These are phyloP conservation scores for Penicillium lagena DNA, from an alignment of 495 filamentous ascomycete genomes.

Conservation along the genomic window DNA sequence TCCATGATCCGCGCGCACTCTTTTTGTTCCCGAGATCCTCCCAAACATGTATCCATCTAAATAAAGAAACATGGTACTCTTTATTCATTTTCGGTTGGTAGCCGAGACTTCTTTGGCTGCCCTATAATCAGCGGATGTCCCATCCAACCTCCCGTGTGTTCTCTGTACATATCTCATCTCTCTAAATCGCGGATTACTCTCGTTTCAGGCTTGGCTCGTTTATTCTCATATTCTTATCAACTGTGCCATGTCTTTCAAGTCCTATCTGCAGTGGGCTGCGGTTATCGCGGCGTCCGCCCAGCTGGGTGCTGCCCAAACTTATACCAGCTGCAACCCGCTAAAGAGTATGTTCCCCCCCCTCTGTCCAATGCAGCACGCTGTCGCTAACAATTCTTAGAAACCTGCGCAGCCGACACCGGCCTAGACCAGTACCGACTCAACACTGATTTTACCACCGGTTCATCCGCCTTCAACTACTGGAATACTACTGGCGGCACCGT, in stretches of 20 bases:
- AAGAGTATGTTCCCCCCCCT: constrained; percentile 31
- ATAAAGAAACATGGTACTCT: no score
- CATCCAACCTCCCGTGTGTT: no score
- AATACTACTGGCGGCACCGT: constrained; percentile 53
- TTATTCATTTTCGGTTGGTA: no score
- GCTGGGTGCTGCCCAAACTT: constrained; percentile 62
- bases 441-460: constrained; percentile 58
- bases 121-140: no score
- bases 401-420: constrained; percentile 59
- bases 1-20: no score
- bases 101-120: no score
- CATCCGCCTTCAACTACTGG: constrained; percentile 49
- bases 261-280: constrained; percentile 17
- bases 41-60: no score
- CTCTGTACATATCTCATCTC: no score
- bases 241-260: constrained; percentile 6
- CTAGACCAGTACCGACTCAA: constrained; percentile 48
- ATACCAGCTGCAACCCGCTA: constrained; percentile 62
- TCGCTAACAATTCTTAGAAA: constrained; percentile 16
- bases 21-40: no score
- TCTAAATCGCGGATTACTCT: no score
- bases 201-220: neutral
- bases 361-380: no score
- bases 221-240: neutral
- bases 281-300: constrained; percentile 10